phyloP scores from a whole-genome alignment of 352 stramenopile species.

The Thraustotheca clavata region DNA sequence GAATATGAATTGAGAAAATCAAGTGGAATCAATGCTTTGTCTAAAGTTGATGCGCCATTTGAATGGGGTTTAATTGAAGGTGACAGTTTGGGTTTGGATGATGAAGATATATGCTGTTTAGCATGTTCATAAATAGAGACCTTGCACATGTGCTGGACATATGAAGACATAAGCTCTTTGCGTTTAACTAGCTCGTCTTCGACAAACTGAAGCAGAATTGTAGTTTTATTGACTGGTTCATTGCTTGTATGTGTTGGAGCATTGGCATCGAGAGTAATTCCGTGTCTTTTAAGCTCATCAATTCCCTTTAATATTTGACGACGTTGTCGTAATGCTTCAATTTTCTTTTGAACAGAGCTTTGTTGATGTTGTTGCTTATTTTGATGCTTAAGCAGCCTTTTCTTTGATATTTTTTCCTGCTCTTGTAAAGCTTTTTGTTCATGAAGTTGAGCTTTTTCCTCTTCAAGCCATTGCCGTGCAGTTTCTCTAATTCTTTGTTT shows the following conservation, averaged over 20 bases:
- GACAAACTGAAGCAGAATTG: slow-evolving; percentile 1
- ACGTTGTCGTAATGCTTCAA: slow-evolving; percentile 5
- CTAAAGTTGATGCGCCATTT: neutral
- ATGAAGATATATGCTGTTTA: neutral
- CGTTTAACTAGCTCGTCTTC: slow-evolving; percentile 1
- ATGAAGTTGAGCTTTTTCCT: neutral
- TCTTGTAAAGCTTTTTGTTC: neutral
- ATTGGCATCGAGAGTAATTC: neutral
- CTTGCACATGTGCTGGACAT: neutral
- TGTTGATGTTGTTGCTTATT: neutral
- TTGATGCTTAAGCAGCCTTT: neutral
- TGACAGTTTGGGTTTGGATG: neutral
- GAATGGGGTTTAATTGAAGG: slow-evolving; percentile 1
- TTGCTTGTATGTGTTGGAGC: neutral
- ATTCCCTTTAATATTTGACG: neutral
- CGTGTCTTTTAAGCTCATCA: neutral
- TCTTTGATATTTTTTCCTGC: neutral
- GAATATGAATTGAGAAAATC: neutral
- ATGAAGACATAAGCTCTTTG: neutral
- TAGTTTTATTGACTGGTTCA: too few relatives aligned
- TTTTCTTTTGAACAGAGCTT: slow-evolving; percentile 12
- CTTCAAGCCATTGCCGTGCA: neutral
- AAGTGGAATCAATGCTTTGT: neutral
- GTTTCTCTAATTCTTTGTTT: neutral
- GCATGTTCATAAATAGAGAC: neutral